These are phyloP conservation scores for Pseudopyricularia cyperi DNA, from an alignment of 2,329 filamentous ascomycete genomes.

Conservation along the genomic window DNA sequence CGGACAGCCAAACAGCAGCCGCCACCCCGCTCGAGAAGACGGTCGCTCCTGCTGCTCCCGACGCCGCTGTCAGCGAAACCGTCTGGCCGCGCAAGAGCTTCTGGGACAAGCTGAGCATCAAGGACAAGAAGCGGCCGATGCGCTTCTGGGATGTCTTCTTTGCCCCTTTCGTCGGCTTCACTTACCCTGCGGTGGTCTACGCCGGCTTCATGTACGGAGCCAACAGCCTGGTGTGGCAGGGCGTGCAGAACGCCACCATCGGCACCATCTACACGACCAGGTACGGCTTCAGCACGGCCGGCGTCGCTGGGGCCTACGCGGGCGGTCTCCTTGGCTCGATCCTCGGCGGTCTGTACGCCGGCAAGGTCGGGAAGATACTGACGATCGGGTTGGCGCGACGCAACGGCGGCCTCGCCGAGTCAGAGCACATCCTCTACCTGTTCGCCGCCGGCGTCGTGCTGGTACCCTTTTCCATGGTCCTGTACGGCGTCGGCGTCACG, in stretches of 20 bases:
- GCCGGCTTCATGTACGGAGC: conserved; percentile 19
- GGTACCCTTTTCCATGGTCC: conserved; percentile 9
- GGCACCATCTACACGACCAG: conserved; percentile 17
- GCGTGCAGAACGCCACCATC: conserved; percentile 16
- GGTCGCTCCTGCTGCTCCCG: neutral
- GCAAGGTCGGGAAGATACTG: conserved; percentile 9
- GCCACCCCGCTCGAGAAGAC: too few relatives aligned
- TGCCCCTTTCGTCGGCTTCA: conserved; percentile 14
- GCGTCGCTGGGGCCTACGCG: conserved; percentile 13
- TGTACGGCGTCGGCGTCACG: conserved; percentile 12
- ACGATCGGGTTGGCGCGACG: conserved; percentile 9
- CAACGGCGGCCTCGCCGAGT: conserved; percentile 11
- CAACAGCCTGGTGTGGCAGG: conserved; percentile 18
- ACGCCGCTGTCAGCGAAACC: conserved; percentile 1
- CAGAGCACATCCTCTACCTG: conserved; percentile 11
- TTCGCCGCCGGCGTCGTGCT: conserved; percentile 8
- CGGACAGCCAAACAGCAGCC: neutral
- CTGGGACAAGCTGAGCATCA: conserved; percentile 19
- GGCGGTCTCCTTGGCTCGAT: conserved; percentile 11
- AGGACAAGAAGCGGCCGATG: conserved; percentile 16
- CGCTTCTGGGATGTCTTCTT: conserved; percentile 17
- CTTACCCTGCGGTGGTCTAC: conserved; percentile 27
- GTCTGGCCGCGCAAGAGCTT: conserved; percentile 20
- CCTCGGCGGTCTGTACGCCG: conserved; percentile 13
- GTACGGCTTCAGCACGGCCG: conserved; percentile 17